Percentiles rank a stretch among this genome's conserved stretches.
Evolutionary conservation across 108 stramenopile genomes (phyloP).

Genomic region (Cylindrotheca fusiformis): DNA sequence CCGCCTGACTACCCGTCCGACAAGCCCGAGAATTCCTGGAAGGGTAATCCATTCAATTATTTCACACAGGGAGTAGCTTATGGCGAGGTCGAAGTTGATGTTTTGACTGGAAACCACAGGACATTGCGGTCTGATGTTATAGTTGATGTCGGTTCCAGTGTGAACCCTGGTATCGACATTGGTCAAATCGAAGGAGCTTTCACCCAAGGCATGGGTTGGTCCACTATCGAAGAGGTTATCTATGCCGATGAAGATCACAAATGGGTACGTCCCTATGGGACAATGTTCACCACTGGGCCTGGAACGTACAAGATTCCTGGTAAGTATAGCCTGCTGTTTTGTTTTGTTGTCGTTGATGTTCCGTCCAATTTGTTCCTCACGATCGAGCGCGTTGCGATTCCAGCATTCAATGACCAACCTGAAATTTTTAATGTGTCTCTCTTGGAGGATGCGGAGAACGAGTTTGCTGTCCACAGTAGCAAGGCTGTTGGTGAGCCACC

Average conservation of each 20-base stretch:
- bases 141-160: constrained; percentile 87
- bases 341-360: not conserved
- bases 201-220: constrained; percentile 95
- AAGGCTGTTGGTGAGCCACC: constrained; percentile 97
- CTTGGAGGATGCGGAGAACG: constrained; percentile 81
- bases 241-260: constrained; percentile 88
- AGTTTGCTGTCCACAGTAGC: constrained; percentile 91
- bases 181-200: constrained; percentile 98
- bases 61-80: constrained; percentile 93
- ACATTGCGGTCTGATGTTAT: constrained; percentile 82
- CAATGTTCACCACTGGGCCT: constrained; percentile 86
- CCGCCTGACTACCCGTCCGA: constrained; percentile 65
- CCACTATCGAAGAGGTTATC: constrained; percentile 89
- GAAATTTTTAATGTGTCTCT: constrained; percentile 87
- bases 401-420: constrained; percentile 93
- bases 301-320: constrained; percentile 95
- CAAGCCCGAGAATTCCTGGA: constrained; percentile 82
- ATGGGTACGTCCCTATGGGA: constrained; percentile 86
- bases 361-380: not conserved
- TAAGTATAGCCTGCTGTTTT: constrained; percentile 15
- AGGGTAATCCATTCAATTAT: constrained; percentile 91
- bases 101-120: constrained; percentile 84
- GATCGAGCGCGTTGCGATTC: not conserved
- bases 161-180: constrained; percentile 95
- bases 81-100: constrained; percentile 91